Percentiles rank a stretch among this genome's conserved stretches.
Conservation (phyloP, 2,329 filamentous ascomycete species). For the Proliferodiscus dingleyae region DNA sequence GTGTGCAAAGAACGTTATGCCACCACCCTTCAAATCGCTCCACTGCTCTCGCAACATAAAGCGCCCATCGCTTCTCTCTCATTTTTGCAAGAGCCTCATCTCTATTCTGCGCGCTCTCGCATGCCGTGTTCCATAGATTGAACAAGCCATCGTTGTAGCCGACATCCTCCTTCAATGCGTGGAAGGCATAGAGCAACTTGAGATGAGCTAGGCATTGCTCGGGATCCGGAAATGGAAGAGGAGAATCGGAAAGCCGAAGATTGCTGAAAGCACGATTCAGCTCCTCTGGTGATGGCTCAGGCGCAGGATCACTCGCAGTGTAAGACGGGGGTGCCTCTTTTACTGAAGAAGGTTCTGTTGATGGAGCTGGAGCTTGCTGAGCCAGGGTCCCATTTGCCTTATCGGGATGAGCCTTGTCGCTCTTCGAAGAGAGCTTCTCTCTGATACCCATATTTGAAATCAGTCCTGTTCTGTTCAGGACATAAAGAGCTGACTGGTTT, state of each 20-base stretch:
- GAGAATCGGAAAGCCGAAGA: constrained; percentile 32
- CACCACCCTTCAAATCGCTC: constrained; percentile 67
- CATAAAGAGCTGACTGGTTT: background rate
- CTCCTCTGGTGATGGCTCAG: constrained; percentile 17
- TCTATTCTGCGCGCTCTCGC: constrained; percentile 33
- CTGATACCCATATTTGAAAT: constrained; percentile 11
- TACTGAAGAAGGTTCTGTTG: constrained; percentile 1
- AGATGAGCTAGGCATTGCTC: constrained; percentile 68
- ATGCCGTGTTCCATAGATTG: constrained; percentile 47
- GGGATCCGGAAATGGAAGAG: constrained; percentile 35
- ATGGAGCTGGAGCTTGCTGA: background rate
- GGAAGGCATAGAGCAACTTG: constrained; percentile 65
- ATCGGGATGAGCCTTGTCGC: constrained; percentile 9
- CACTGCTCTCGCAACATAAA: constrained; percentile 64
- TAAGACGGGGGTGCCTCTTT: constrained; percentile 19
- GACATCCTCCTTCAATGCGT: constrained; percentile 61
- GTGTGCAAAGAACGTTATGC: constrained; percentile 32
- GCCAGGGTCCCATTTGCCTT: too few species aligned
- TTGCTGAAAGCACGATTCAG: constrained; percentile 34
- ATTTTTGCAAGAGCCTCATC: constrained; percentile 46
- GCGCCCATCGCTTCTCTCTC: constrained; percentile 68
- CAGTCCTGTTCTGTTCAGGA: background rate
- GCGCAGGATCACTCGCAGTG: constrained; percentile 11
- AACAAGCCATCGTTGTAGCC: constrained; percentile 64
- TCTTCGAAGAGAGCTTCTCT: constrained; percentile 14